These are phyloP conservation scores for Cokeromyces recurvatus DNA, from an alignment of 371 early-diverging fungal species.

Conservation along the genomic window DNA sequence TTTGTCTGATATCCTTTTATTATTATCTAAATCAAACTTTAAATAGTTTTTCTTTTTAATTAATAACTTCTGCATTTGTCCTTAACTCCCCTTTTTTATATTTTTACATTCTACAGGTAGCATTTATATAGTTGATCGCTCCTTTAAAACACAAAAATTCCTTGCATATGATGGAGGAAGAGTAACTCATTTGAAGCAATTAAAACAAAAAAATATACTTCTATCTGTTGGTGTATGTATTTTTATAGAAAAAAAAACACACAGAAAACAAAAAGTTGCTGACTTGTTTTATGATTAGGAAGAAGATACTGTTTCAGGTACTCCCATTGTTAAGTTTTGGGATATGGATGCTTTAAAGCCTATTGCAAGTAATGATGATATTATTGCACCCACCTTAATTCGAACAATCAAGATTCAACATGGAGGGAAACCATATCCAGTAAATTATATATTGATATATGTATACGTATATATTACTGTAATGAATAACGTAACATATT, in stretches of 20 bases:
- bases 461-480: too few species aligned
- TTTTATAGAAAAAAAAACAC: too few species aligned
- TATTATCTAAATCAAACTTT: neutral
- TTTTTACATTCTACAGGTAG: conserved; percentile 51
- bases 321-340: conserved; percentile 74
- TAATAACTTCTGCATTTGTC: too few species aligned
- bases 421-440: conserved; percentile 66
- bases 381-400: conserved; percentile 56
- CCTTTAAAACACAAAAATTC: conserved; percentile 66
- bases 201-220: conserved; percentile 68
- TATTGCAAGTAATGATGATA: conserved; percentile 28
- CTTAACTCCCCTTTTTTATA: conserved; percentile 24
- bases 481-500: too few species aligned
- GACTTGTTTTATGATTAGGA: too few species aligned
- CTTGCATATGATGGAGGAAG: conserved; percentile 66
- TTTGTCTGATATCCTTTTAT: conserved; percentile 49
- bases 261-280: too few species aligned
- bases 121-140: conserved; percentile 66
- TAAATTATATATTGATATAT: too few species aligned
- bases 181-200: conserved; percentile 76
- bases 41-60: neutral
- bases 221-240: conserved; percentile 68
- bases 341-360: conserved; percentile 64
- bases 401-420: conserved; percentile 74
- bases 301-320: conserved; percentile 41